Evolutionary conservation across 768 basidiomycete genomes (phyloP).

Genomic region (Leccinum olivaceopallidum): DNA sequence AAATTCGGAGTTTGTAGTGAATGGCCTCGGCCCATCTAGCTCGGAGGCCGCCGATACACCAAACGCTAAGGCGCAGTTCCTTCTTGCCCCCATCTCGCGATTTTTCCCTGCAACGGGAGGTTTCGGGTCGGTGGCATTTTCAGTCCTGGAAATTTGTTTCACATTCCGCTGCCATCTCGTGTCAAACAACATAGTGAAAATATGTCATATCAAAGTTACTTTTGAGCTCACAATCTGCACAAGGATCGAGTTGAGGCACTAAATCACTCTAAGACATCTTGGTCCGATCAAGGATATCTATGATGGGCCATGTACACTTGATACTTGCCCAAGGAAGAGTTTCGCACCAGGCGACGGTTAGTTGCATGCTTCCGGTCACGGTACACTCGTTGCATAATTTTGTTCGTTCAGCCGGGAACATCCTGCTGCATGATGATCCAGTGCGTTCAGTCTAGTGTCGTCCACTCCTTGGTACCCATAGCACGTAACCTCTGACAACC

Average conservation of each 20-base stretch:
- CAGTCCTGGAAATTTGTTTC: neutral
- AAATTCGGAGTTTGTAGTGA: neutral
- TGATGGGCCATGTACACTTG: no score
- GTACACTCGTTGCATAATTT: neutral
- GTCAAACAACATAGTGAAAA: no score
- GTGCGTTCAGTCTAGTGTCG: neutral
- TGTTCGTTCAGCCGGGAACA: neutral
- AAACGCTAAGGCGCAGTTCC: no score
- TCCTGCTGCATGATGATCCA: no score
- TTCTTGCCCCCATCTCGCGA: no score
- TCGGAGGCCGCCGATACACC: neutral
- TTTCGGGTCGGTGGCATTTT: neutral
- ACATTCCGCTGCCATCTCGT: neutral
- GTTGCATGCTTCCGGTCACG: neutral
- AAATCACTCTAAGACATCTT: neutral
- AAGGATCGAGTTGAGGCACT: neutral
- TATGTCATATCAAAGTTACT: no score
- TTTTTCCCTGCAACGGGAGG: neutral
- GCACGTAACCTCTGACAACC: neutral
- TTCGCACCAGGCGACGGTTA: neutral
- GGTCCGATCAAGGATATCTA: no score
- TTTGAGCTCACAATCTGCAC: no score
- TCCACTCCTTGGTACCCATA: neutral
- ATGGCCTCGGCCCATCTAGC: no score
- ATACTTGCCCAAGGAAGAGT: neutral